Evolutionary conservation across 2,329 filamentous ascomycete genomes (phyloP).

Genomic region (Ophiostoma australiae): DNA sequence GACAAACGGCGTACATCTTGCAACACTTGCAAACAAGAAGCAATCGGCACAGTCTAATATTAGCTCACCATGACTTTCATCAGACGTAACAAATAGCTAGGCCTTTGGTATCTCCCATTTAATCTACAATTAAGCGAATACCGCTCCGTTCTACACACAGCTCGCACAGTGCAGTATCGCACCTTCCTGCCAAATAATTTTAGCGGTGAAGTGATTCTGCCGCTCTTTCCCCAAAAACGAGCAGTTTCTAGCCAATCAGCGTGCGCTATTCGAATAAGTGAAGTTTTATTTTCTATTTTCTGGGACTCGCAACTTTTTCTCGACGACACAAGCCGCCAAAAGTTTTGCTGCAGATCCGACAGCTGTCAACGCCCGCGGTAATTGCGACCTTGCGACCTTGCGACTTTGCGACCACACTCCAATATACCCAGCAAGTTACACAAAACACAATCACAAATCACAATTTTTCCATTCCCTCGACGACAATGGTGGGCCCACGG

Average conservation of each 20-base stretch:
- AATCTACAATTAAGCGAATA: neutral
- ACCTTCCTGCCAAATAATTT: slow-evolving; percentile 10
- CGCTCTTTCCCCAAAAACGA: slow-evolving; percentile 18
- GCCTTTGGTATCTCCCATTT: no score
- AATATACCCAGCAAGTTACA: neutral
- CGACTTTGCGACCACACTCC: neutral
- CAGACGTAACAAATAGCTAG: no score
- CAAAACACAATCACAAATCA: neutral
- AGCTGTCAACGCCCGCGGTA: neutral
- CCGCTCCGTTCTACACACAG: neutral
- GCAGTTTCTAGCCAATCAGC: slow-evolving; percentile 21
- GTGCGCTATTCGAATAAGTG: slow-evolving; percentile 15
- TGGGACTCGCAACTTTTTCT: neutral
- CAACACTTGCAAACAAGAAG: neutral
- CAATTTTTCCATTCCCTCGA: neutral
- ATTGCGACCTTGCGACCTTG: neutral
- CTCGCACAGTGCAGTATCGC: slow-evolving; percentile 2
- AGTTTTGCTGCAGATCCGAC: neutral
- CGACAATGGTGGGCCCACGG: slow-evolving; percentile 28
- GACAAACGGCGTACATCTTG: neutral
- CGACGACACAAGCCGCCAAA: neutral
- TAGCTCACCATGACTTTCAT: no score
- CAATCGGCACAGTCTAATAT: neutral
- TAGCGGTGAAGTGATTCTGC: slow-evolving; percentile 28
- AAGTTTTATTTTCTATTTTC: slow-evolving; percentile 10